These are phyloP conservation scores for Clavispora vitiphila DNA, from an alignment of 805 yeast species.

Conservation along the genomic window DNA sequence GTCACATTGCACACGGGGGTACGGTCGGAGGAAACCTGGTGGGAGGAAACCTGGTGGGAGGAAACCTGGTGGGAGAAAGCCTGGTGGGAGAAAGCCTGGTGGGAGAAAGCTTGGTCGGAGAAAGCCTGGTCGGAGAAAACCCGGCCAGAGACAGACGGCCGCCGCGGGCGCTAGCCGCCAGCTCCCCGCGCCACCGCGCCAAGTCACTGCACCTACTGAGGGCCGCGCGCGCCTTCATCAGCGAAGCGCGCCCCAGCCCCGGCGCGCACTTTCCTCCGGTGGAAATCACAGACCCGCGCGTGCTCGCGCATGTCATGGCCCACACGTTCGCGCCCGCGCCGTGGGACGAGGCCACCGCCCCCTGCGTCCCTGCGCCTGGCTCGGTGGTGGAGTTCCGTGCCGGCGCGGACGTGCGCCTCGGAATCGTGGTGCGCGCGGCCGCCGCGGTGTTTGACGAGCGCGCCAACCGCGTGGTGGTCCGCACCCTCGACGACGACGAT, in stretches of 20 bases:
- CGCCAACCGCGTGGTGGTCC: conserved; percentile 27
- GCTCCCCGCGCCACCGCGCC: too few relatives aligned
- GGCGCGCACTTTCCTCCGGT: conserved; percentile 11
- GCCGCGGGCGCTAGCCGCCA: too few relatives aligned
- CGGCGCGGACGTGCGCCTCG: conserved; percentile 20
- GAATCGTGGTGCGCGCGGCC: conserved; percentile 32
- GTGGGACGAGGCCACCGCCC: conserved; percentile 11
- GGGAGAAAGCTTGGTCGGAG: too few relatives aligned
- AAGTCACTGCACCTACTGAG: neutral
- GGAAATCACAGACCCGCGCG: conserved; percentile 13
- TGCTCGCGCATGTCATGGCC: conserved; percentile 4
- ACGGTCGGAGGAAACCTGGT: too few relatives aligned
- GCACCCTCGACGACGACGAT: conserved; percentile 29
- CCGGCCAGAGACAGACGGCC: neutral
- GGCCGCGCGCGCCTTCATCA: neutral
- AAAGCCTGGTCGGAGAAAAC: too few relatives aligned
- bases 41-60: too few relatives aligned
- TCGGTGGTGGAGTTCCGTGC: conserved; percentile 35
- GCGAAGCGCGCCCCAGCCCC: neutral
- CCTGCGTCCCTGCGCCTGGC: conserved; percentile 26
- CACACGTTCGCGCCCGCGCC: conserved; percentile 7
- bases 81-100: too few relatives aligned
- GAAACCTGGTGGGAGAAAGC: too few relatives aligned
- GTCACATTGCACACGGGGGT: too few relatives aligned
- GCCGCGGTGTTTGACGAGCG: conserved; percentile 29